phyloP scores from a whole-genome alignment of 352 stramenopile genomes.

The Albugo laibachii region DNA sequence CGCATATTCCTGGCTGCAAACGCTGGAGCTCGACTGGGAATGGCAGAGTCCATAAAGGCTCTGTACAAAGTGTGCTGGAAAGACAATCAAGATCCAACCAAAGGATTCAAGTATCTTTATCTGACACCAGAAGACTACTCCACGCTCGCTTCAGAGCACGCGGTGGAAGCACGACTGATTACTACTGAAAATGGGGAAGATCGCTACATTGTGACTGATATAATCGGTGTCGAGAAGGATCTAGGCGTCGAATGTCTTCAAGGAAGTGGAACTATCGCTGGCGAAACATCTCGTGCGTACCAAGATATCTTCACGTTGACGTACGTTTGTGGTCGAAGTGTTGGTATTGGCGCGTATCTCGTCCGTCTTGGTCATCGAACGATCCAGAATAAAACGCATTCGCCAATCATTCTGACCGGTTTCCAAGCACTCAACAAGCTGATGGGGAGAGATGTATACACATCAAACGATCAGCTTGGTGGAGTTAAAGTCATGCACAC shows the following conservation, averaged over 20 bases:
- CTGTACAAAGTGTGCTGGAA: slow-evolving; percentile 98
- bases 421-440: slow-evolving; percentile 99
- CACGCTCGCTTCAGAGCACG: slow-evolving; percentile 68
- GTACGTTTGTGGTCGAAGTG: slow-evolving; percentile 96
- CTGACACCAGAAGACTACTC: slow-evolving; percentile 91
- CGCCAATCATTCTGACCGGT: slow-evolving; percentile 98
- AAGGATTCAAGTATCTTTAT: slow-evolving; percentile 99
- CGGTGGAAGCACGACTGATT: slow-evolving; percentile 73
- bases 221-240: slow-evolving; percentile 95
- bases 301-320: slow-evolving; percentile 99
- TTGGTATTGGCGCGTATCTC: slow-evolving; percentile 99
- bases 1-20: slow-evolving; percentile 99
- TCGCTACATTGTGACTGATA: slow-evolving; percentile 90
- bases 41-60: slow-evolving; percentile 96
- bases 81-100: slow-evolving; percentile 87
- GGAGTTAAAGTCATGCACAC: slow-evolving; percentile 98
- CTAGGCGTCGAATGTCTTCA: slow-evolving; percentile 99
- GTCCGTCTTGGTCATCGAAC: slow-evolving; percentile 97
- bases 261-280: slow-evolving; percentile 97
- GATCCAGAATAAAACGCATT: slow-evolving; percentile 94
- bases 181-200: slow-evolving; percentile 50
- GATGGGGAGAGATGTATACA: slow-evolving; percentile 99
- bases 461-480: slow-evolving; percentile 99
- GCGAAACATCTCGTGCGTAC: slow-evolving; percentile 97
- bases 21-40: slow-evolving; percentile 94